These are phyloP conservation scores for Yamadazyma dushanensis DNA, from an alignment of 1,139 yeast genomes.

Conservation along the genomic window DNA sequence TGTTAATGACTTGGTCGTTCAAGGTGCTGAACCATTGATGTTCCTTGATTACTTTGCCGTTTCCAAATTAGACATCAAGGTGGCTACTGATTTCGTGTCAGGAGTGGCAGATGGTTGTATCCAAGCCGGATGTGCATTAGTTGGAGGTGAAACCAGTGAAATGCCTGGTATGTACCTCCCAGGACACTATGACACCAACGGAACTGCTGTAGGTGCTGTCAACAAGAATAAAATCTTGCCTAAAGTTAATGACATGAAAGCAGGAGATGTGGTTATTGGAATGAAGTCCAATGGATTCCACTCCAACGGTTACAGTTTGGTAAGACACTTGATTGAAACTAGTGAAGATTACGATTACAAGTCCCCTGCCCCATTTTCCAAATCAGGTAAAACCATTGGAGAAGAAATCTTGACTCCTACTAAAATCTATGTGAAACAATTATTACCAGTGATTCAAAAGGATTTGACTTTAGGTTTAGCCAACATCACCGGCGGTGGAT, in stretches of 20 bases:
- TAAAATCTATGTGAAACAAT: slow-evolving; percentile 88
- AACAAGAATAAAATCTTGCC: slow-evolving; percentile 75
- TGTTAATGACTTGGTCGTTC: slow-evolving; percentile 95
- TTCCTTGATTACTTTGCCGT: slow-evolving; percentile 97
- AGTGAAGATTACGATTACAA: slow-evolving; percentile 66
- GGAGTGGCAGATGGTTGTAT: slow-evolving; percentile 98
- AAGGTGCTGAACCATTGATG: slow-evolving; percentile 97
- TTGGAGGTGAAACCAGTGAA: slow-evolving; percentile 99
- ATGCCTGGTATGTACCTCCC: slow-evolving; percentile 99
- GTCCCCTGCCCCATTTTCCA: slow-evolving; percentile 83
- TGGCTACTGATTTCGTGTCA: slow-evolving; percentile 85
- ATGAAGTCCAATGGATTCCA: slow-evolving; percentile 90
- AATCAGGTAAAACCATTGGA: slow-evolving; percentile 70
- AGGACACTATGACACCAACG: slow-evolving; percentile 96
- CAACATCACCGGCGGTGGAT: slow-evolving; percentile 98
- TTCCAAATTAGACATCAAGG: slow-evolving; percentile 79
- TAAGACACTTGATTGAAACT: slow-evolving; percentile 89
- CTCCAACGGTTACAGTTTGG: slow-evolving; percentile 94
- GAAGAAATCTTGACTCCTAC: slow-evolving; percentile 88
- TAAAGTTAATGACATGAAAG: slow-evolving; percentile 58
- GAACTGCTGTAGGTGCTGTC: slow-evolving; percentile 99
- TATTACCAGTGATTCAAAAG: slow-evolving; percentile 70
- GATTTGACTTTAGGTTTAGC: slow-evolving; percentile 83
- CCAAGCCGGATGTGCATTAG: slow-evolving; percentile 93
- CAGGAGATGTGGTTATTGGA: slow-evolving; percentile 84